Evolutionary conservation across 2,329 filamentous ascomycete species (phyloP), one percentile per base, ranked within the genome.

Genomic region (Hypoxylon sp.): DNA sequence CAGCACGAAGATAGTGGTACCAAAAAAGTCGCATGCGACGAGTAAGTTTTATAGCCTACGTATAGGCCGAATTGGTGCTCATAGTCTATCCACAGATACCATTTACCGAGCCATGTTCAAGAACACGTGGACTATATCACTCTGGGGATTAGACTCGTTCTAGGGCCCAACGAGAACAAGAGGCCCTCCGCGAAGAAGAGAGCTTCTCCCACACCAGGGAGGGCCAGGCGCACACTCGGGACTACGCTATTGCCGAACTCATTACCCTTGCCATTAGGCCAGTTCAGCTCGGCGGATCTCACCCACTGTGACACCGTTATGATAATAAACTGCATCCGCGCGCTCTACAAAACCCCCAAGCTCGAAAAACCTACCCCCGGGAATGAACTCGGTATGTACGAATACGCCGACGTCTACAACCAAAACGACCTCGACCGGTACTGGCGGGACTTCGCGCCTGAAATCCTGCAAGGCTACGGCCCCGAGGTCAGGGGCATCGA

Each of bases 121-220:
- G 71, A 74, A 1, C 72, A 75, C 38, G 59, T 75, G 2, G 74
- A 75, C 63, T 75, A 75, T 56, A 61, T 76, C 30, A 74, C 73
- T 0, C 73, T 72, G 0, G 72, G 74, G 52, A 32, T 62, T 45
- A 58, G 49, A 64, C n/a, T 61, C 41, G 2, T 57, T n/a, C 2
- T 60, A 59, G 23, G 51, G n/a, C 32, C 64, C 28, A 65, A 63
- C 58, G 63, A 65, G 43, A 68, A 63, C 53, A 72, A 70, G 60
- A 56, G 9, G 5, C n/a, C 23, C 17, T 7, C 38, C 11, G 10
- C 10, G 9, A 21, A 34, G n/a, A 46, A 45, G 28, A 53, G 17
- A 43, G 2, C 9, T 2, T 1, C 14, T 19, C 14, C 6, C 14
- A 41, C 9, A 46, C 43, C 19, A 3, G 19, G 19, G 13, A 25